Evolutionary conservation across 192 early-diverging fungal genomes (phyloP).

Genomic region (Gamsiella multidivaricata): DNA sequence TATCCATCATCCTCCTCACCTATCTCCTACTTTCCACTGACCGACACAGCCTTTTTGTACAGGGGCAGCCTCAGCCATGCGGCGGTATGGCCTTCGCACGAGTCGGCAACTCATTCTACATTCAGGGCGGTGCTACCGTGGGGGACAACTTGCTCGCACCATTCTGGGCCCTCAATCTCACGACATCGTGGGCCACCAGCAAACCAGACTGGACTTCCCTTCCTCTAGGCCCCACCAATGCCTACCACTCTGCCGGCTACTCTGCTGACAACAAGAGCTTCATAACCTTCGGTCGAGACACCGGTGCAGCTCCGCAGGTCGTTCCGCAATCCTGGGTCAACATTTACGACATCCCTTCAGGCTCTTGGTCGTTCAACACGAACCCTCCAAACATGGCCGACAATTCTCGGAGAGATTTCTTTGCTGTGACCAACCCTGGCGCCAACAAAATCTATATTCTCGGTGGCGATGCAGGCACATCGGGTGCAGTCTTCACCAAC

Average conservation of each 20-base stretch:
- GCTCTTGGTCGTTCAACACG: neutral
- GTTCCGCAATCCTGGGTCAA: conserved; percentile 21
- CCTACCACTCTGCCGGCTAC: conserved; percentile 44
- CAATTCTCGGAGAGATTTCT: conserved; percentile 34
- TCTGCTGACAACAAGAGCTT: conserved; percentile 36
- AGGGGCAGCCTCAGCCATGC: conserved; percentile 35
- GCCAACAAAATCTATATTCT: conserved; percentile 37
- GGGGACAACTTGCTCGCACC: conserved; percentile 20
- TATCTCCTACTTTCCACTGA: neutral
- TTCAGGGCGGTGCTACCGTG: conserved; percentile 30
- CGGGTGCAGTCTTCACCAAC: conserved; percentile 3
- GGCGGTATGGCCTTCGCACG: conserved; percentile 27
- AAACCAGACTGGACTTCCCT: conserved; percentile 28
- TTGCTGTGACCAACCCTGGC: conserved; percentile 23
- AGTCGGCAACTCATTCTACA: conserved; percentile 27
- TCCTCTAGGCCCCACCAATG: conserved; percentile 25
- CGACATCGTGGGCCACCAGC: conserved; percentile 25
- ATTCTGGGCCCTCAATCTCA: conserved; percentile 33
- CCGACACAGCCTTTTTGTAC: neutral
- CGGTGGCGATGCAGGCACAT: conserved; percentile 25
- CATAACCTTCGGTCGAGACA: conserved; percentile 46
- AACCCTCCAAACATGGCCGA: conserved; percentile 25
- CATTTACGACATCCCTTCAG: conserved; percentile 28
- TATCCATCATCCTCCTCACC: neutral
- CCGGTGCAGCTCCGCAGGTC: conserved; percentile 7